A percentile compares a stretch with the other conserved stretches of the same genome.
phyloP scores from a whole-genome alignment of 2,329 filamentous ascomycete species.

The Chaetomiaceae sp. region DNA sequence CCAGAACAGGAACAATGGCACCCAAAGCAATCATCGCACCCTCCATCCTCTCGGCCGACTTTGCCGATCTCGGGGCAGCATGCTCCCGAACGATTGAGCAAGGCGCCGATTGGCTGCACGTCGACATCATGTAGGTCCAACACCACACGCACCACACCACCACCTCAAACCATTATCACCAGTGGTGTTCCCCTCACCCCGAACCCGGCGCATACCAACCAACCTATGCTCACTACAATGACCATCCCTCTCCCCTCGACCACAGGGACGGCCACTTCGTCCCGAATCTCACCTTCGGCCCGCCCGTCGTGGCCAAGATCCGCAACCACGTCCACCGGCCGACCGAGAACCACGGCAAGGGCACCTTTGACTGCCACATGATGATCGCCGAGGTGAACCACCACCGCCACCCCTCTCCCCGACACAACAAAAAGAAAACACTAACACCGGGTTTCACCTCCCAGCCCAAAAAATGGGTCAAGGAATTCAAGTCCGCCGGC shows the following conservation, averaged over 20 bases:
- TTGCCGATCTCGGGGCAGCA: conserved; percentile 79
- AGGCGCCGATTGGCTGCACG: conserved; percentile 88
- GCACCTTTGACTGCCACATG: conserved; percentile 99
- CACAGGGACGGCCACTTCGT: conserved; percentile 96
- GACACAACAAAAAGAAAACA: neutral
- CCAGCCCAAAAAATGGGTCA: conserved; percentile 99
- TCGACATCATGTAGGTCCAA: conserved; percentile 78
- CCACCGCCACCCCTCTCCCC: neutral
- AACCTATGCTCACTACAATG: too few relatives aligned
- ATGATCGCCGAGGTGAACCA: conserved; percentile 96
- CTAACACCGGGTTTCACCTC: conserved; percentile 34
- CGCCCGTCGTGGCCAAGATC: conserved; percentile 92
- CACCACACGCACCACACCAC: too few relatives aligned
- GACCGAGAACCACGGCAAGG: conserved; percentile 63
- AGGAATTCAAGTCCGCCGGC: conserved; percentile 86
- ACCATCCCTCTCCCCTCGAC: neutral
- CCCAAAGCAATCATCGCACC: conserved; percentile 93
- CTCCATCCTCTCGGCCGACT: conserved; percentile 97
- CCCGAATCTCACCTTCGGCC: conserved; percentile 95
- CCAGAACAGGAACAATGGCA: conserved; percentile 56
- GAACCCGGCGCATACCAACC: too few relatives aligned
- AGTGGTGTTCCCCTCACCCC: too few relatives aligned
- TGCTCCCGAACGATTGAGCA: conserved; percentile 81
- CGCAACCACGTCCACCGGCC: conserved; percentile 78
- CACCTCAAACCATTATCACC: too few relatives aligned